Evolutionary conservation across 1,284 basidiomycete genomes (phyloP).

Genomic region (Cryptococcus hybrid): DNA sequence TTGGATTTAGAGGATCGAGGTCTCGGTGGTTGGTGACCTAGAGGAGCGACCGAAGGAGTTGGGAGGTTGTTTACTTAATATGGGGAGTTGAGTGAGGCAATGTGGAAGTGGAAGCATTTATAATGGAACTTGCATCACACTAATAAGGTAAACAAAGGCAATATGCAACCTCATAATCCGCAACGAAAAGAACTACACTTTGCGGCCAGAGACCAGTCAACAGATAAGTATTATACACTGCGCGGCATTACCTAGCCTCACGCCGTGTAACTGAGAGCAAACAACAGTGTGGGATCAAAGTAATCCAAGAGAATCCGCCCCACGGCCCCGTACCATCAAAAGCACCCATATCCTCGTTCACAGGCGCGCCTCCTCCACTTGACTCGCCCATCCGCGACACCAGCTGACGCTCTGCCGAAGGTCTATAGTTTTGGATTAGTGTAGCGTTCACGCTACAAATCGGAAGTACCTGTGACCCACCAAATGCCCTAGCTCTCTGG

Average conservation of each 20-base stretch:
- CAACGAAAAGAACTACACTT: no score
- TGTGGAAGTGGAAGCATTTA: no score
- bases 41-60: no score
- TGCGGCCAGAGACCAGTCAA: no score
- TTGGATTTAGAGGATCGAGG: no score
- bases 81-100: no score
- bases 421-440: neutral
- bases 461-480: neutral
- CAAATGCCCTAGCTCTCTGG: constrained; percentile 5
- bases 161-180: no score
- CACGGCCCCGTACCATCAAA: neutral
- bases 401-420: neutral
- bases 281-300: neutral
- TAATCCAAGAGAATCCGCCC: neutral
- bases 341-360: neutral
- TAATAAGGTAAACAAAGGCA: no score
- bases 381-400: neutral
- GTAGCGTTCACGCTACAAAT: neutral
- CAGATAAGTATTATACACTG: neutral
- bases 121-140: no score
- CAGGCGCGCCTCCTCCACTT: neutral
- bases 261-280: neutral
- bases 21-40: no score
- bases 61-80: no score
- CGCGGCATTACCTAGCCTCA: neutral